phyloP scores from a whole-genome alignment of 2,329 filamentous ascomycete genomes.

The Trichoderma sp. region DNA sequence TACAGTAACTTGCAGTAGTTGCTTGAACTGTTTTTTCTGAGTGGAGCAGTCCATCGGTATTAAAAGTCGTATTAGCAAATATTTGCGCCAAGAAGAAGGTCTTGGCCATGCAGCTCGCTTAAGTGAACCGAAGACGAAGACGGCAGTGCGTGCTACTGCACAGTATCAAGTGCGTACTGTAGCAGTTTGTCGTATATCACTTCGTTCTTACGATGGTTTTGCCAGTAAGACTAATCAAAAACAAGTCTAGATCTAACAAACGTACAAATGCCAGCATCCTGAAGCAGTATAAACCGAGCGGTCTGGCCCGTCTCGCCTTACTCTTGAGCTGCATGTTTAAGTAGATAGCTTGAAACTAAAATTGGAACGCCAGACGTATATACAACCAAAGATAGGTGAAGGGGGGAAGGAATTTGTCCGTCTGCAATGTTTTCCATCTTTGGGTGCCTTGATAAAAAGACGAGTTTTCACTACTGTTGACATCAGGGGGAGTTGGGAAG shows the following conservation, averaged over 20 bases:
- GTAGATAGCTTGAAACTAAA: neutral
- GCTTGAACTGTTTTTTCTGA: too few relatives aligned
- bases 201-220: neutral
- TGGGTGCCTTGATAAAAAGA: neutral
- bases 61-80: too few relatives aligned
- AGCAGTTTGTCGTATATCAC: neutral
- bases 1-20: too few relatives aligned
- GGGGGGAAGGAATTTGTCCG: neutral
- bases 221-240: neutral
- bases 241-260: neutral
- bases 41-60: too few relatives aligned
- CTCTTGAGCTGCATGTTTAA: neutral
- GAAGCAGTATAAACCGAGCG: neutral
- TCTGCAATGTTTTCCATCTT: neutral
- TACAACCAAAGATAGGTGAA: too few relatives aligned
- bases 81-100: too few relatives aligned
- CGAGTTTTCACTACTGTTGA: too few relatives aligned
- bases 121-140: neutral
- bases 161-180: neutral
- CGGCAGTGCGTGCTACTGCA: neutral
- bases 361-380: too few relatives aligned
- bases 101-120: neutral
- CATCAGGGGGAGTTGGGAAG: neutral
- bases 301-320: slow-evolving; percentile 22
- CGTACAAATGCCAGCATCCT: neutral